These are phyloP conservation scores for Pseudopyrenochaeta lycopersici DNA, from an alignment of 2,329 filamentous ascomycete species.

Conservation along the genomic window DNA sequence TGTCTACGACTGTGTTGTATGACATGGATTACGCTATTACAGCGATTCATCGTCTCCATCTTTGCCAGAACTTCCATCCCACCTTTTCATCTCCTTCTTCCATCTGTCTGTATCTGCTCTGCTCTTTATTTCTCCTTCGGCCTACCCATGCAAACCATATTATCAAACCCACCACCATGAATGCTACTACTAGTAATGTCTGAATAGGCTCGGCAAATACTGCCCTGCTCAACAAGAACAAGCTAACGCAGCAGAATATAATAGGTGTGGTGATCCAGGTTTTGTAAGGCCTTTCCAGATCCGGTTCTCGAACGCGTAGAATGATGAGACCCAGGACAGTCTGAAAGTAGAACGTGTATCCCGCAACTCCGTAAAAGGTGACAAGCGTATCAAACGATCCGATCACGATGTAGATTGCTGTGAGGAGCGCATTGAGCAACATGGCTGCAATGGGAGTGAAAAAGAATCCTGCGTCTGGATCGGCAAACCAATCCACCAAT, in stretches of 20 bases:
- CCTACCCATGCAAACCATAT: constrained; percentile 90
- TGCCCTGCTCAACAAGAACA: constrained; percentile 88
- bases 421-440: constrained; percentile 79
- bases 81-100: constrained; percentile 29
- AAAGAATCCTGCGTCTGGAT: constrained; percentile 82
- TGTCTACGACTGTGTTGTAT: too few relatives aligned
- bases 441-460: constrained; percentile 96
- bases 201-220: constrained; percentile 92
- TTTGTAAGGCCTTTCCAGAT: constrained; percentile 87
- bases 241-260: constrained; percentile 96
- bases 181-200: constrained; percentile 84
- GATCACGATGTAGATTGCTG: constrained; percentile 78
- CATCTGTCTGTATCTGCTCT: constrained; percentile 33
- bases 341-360: constrained; percentile 96
- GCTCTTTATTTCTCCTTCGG: constrained; percentile 50
- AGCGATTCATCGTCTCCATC: constrained; percentile 44
- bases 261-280: constrained; percentile 98
- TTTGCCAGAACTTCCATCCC: constrained; percentile 58
- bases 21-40: too few relatives aligned
- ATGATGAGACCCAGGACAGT: constrained; percentile 94
- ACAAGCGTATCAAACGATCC: constrained; percentile 92
- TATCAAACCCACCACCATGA: constrained; percentile 83
- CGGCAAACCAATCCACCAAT: constrained; percentile 44
- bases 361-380: constrained; percentile 97
- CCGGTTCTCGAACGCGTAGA: constrained; percentile 84